A percentile compares a stretch with the other conserved stretches of the same genome.
Evolutionary conservation across 805 yeast species (phyloP).

Genomic region (Middelhovenomyces tepae): DNA sequence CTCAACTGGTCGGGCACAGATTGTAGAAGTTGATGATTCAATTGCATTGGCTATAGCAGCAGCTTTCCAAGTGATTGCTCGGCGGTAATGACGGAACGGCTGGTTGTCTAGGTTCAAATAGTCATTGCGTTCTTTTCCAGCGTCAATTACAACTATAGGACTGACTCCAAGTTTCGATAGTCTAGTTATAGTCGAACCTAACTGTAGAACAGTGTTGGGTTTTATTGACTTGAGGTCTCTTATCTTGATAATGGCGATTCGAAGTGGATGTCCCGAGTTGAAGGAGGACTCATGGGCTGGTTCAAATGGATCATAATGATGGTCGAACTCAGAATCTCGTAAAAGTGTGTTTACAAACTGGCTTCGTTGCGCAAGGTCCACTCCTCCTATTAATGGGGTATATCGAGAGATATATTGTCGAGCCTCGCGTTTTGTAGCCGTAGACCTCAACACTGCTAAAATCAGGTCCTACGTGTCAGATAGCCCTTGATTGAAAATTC

Average conservation of each 20-base stretch:
- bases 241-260: slow-evolving; percentile 52
- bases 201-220: slow-evolving; percentile 23
- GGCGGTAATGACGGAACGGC: slow-evolving; percentile 23
- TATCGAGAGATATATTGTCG: slow-evolving; percentile 69
- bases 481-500: too few relatives aligned
- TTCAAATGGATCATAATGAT: too few relatives aligned
- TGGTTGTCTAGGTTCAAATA: slow-evolving; percentile 17
- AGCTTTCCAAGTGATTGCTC: slow-evolving; percentile 14
- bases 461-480: slow-evolving; percentile 43
- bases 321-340: slow-evolving; percentile 19
- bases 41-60: slow-evolving; percentile 14
- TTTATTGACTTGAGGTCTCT: slow-evolving; percentile 25
- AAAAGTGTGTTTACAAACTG: slow-evolving; percentile 27
- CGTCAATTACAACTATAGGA: slow-evolving; percentile 60
- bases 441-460: slow-evolving; percentile 75
- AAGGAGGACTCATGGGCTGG: slow-evolving; percentile 9
- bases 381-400: slow-evolving; percentile 16
- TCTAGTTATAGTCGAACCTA: slow-evolving; percentile 48
- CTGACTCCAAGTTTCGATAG: slow-evolving; percentile 59
- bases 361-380: slow-evolving; percentile 27
- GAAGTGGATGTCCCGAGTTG: slow-evolving; percentile 16
- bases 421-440: slow-evolving; percentile 93
- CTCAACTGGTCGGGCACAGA: slow-evolving; percentile 26
- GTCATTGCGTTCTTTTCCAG: slow-evolving; percentile 22
- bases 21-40: slow-evolving; percentile 12